Conservation (phyloP, 139 green algal genomes). For the Medakamo hakoo region DNA sequence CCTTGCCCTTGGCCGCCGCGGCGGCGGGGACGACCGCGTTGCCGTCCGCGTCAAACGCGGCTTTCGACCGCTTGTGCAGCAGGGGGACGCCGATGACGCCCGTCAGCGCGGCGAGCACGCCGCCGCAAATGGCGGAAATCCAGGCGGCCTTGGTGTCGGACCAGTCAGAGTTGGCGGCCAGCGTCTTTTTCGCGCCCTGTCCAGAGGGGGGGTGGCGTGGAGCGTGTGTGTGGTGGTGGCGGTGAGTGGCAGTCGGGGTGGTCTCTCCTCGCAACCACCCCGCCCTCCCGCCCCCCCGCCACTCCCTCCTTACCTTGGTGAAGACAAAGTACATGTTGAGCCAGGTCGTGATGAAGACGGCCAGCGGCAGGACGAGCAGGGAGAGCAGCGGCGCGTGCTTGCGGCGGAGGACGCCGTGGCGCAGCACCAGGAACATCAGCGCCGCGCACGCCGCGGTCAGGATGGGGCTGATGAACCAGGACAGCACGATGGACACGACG, state of each 20-base stretch:
- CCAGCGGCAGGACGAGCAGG: conserved; percentile 29
- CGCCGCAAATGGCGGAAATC: conserved; percentile 14
- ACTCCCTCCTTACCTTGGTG: conserved; percentile 14
- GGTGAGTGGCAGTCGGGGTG: not conserved
- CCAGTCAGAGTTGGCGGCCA: conserved; percentile 7
- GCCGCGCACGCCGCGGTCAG: conserved; percentile 19
- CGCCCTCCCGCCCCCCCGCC: too few species aligned
- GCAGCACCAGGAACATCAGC: conserved; percentile 18
- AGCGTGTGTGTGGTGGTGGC: too few species aligned
- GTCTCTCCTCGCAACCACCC: too few species aligned
- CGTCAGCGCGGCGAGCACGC: conserved; percentile 7
- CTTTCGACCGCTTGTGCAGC: conserved; percentile 9
- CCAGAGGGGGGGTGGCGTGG: too few species aligned
- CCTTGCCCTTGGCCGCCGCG: not conserved
- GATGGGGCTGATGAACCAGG: conserved; percentile 45
- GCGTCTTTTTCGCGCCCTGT: conserved; percentile 22
- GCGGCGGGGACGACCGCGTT: not conserved
- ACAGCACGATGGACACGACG: conserved; percentile 28
- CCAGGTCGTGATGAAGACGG: conserved; percentile 21
- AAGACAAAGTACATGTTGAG: conserved; percentile 30
- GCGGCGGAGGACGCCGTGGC: conserved; percentile 20
- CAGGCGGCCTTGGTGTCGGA: conserved; percentile 17
- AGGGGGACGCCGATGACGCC: conserved; percentile 16
- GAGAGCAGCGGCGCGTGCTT: conserved; percentile 18
- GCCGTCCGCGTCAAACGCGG: conserved; percentile 5